phyloP scores from a whole-genome alignment of 2,329 filamentous ascomycete species.

The Cladosporium austrohemisphaericum region DNA sequence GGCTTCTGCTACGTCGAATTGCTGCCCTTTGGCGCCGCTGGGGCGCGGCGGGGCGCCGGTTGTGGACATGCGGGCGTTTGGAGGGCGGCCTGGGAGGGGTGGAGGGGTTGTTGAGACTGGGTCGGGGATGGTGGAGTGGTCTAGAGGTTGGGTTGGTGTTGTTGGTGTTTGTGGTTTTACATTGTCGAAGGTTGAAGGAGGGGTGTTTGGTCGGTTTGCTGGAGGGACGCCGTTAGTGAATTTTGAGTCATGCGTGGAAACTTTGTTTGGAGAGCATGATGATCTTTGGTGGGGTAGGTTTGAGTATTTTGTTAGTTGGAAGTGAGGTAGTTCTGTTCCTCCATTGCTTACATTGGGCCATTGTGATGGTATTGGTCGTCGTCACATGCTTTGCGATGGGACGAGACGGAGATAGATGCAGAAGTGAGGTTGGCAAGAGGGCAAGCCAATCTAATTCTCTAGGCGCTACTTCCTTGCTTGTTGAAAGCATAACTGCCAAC shows the following conservation, averaged over 20 bases:
- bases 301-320: too few species aligned
- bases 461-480: too few species aligned
- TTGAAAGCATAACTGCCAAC: too few species aligned
- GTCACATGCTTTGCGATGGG: too few species aligned
- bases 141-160: neutral
- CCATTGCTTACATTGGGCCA: too few species aligned
- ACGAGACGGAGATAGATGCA: too few species aligned
- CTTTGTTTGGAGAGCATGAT: too few species aligned
- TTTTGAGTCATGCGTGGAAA: neutral
- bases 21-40: neutral
- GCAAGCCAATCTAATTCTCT: too few species aligned
- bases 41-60: slow-evolving; percentile 6
- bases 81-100: slow-evolving; percentile 13
- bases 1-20: slow-evolving; percentile 57
- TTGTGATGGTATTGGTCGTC: too few species aligned
- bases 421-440: too few species aligned
- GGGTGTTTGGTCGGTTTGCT: neutral
- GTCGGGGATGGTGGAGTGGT: slow-evolving; percentile 1
- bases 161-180: neutral
- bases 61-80: slow-evolving; percentile 15
- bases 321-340: too few species aligned
- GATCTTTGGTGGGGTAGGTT: too few species aligned
- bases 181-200: neutral
- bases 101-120: slow-evolving; percentile 5
- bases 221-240: neutral